A percentile compares a stretch with the other conserved stretches of the same genome.
phyloP scores from a whole-genome alignment of 768 basidiomycete species.

The Leccinum incarnatum region DNA sequence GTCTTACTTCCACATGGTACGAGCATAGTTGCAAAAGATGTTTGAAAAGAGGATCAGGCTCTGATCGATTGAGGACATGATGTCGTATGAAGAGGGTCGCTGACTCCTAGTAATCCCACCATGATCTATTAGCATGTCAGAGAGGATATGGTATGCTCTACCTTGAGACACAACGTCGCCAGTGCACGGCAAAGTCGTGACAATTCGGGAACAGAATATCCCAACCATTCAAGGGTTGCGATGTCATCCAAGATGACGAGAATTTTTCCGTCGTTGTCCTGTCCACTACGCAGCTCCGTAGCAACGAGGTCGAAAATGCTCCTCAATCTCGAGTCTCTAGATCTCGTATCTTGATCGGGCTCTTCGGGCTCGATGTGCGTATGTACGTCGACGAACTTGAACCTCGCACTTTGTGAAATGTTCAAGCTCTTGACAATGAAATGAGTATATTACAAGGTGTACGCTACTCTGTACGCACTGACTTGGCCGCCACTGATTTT shows the following conservation, averaged over 20 bases:
- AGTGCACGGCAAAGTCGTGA: constrained; percentile 60
- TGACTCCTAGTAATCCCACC: constrained; percentile 37
- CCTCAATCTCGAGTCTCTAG: constrained; percentile 23
- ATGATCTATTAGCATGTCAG: not conserved
- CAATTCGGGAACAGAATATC: constrained; percentile 50
- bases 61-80: constrained; percentile 52
- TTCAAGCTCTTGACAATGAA: constrained; percentile 31
- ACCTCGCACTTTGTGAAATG: constrained; percentile 34
- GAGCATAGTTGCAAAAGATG: constrained; percentile 59
- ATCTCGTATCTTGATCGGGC: constrained; percentile 5
- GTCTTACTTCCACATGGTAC: constrained; percentile 69
- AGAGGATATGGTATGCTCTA: constrained; percentile 16
- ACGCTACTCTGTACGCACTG: constrained; percentile 42
- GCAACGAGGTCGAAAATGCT: constrained; percentile 38
- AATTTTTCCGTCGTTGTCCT: constrained; percentile 12
- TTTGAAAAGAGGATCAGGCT: constrained; percentile 60
- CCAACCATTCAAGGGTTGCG: constrained; percentile 69
- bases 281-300: constrained; percentile 18
- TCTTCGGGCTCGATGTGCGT: constrained; percentile 30
- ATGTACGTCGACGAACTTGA: constrained; percentile 56
- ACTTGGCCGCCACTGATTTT: constrained; percentile 61
- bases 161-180: constrained; percentile 54
- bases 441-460: constrained; percentile 6
- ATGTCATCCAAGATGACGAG: constrained; percentile 74
- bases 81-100: constrained; percentile 62